phyloP scores from a whole-genome alignment of 345 rosid species.

The Boechera stricta region DNA sequence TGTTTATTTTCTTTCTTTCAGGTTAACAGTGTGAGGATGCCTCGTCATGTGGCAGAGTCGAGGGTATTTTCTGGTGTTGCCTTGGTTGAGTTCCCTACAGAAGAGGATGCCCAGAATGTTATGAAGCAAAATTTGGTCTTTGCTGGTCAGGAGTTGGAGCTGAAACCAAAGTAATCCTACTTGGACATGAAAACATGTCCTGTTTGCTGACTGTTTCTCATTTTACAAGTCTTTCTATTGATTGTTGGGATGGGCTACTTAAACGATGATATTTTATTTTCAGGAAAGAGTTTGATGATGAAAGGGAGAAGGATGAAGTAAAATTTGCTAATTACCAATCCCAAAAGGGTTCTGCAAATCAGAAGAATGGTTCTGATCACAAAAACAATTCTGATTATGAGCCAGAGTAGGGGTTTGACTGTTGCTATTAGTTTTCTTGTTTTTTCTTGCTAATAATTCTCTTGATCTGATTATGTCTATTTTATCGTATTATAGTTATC shows the following conservation, averaged over 20 bases:
- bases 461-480: conserved; percentile 26
- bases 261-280: conserved; percentile 3
- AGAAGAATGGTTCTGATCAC: conserved; percentile 54
- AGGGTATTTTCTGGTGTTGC: conserved; percentile 81
- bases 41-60: conserved; percentile 78
- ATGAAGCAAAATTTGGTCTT: conserved; percentile 63
- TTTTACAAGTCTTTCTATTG: neutral
- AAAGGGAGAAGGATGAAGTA: conserved; percentile 58
- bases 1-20: conserved; percentile 26
- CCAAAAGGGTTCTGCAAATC: conserved; percentile 49
- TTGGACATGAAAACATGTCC: neutral
- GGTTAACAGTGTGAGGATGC: conserved; percentile 93
- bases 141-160: conserved; percentile 70
- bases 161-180: conserved; percentile 78
- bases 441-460: conserved; percentile 7
- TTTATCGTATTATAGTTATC: conserved; percentile 59
- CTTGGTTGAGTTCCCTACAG: conserved; percentile 78
- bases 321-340: conserved; percentile 53
- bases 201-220: conserved; percentile 21
- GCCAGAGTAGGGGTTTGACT: conserved; percentile 52
- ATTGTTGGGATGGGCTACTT: conserved; percentile 11
- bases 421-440: neutral
- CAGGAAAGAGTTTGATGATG: conserved; percentile 91
- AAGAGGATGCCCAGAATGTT: conserved; percentile 72
- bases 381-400: conserved; percentile 55